Evolutionary conservation across 148 eudicot species (phyloP).

Genomic region (Rhododendron williamsianum): DNA sequence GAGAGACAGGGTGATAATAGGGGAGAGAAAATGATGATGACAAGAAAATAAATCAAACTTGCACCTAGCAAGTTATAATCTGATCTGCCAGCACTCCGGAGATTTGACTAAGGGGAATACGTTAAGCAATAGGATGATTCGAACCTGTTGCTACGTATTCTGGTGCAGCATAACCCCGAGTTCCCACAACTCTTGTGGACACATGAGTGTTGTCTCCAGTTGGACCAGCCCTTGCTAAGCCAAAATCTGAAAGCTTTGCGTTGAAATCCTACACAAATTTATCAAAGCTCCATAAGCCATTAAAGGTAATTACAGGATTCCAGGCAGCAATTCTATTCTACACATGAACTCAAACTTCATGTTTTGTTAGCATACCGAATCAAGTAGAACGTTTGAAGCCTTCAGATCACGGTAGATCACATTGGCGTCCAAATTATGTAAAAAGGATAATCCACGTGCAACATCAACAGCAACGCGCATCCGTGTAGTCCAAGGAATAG

Average conservation of each 20-base stretch:
- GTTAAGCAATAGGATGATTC: not conserved
- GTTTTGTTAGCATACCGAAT: conserved; percentile 18
- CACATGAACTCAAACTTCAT: not conserved
- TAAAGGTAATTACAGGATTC: not conserved
- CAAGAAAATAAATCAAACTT: not conserved
- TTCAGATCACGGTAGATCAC: conserved; percentile 31
- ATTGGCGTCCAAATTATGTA: conserved; percentile 20
- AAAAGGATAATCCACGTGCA: conserved; percentile 31
- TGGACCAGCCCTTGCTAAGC: conserved; percentile 44
- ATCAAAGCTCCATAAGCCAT: not conserved
- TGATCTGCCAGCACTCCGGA: not conserved
- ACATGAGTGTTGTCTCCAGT: conserved; percentile 46
- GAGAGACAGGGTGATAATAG: not conserved
- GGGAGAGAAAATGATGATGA: not conserved
- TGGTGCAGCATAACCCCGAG: conserved; percentile 47
- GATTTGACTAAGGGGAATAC: not conserved
- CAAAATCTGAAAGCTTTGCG: conserved; percentile 46
- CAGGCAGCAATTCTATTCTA: not conserved
- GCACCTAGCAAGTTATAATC: not conserved
- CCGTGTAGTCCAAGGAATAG: conserved; percentile 27
- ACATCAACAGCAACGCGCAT: conserved; percentile 30
- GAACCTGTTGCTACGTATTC: conserved; percentile 46
- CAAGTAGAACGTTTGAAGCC: conserved; percentile 28
- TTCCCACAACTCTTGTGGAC: conserved; percentile 43
- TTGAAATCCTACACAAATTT: conserved; percentile 31